phyloP scores from a whole-genome alignment of 768 basidiomycete species.

The Lyophyllum atratum region DNA sequence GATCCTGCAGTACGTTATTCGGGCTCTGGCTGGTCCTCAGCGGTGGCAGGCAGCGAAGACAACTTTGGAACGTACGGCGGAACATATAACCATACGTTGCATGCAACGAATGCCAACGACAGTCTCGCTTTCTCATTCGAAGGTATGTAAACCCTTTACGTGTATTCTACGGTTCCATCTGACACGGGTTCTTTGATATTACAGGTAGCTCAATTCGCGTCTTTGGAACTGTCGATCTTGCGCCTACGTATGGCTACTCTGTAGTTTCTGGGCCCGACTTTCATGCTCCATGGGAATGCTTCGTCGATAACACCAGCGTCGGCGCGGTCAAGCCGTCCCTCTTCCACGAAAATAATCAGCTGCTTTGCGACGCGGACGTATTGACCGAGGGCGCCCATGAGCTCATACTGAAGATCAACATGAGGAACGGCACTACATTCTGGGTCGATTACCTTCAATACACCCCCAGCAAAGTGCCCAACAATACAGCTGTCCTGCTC shows the following conservation, averaged over 20 bases:
- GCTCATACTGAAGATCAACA: slow-evolving; percentile 2
- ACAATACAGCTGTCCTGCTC: not conserved
- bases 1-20: slow-evolving; percentile 29
- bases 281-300: slow-evolving; percentile 25
- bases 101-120: slow-evolving; percentile 27
- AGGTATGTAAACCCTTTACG: slow-evolving; percentile 19
- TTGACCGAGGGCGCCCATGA: slow-evolving; percentile 4
- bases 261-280: not conserved
- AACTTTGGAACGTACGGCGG: slow-evolving; percentile 30
- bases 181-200: not conserved
- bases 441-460: slow-evolving; percentile 3
- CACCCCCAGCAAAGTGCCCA: not conserved
- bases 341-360: slow-evolving; percentile 6
- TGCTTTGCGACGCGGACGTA: not conserved
- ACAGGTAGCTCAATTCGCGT: slow-evolving; percentile 15
- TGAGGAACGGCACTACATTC: not conserved
- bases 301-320: slow-evolving; percentile 23
- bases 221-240: slow-evolving; percentile 20
- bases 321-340: not conserved
- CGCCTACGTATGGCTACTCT: not conserved
- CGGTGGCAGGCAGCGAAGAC: slow-evolving; percentile 23
- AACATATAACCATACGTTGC: slow-evolving; percentile 30
- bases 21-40: slow-evolving; percentile 26
- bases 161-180: not conserved
- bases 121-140: slow-evolving; percentile 30